Conservation (phyloP, 2,329 filamentous ascomycete species). For the Colletotrichum liriopes region DNA sequence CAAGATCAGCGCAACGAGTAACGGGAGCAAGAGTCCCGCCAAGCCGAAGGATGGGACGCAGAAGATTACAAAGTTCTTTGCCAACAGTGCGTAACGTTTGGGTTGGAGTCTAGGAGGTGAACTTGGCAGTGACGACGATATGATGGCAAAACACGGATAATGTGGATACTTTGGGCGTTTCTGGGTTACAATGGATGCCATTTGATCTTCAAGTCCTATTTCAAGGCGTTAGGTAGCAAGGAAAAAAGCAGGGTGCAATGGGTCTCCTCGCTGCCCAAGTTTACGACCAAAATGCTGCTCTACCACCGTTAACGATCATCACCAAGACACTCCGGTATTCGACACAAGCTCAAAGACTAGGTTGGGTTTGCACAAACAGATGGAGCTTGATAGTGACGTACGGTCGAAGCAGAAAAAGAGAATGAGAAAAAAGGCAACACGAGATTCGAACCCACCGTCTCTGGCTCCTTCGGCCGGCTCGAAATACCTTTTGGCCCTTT, state of each 20-base stretch:
- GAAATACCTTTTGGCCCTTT: not conserved
- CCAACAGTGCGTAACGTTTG: conserved; percentile 56
- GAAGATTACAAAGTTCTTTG: conserved; percentile 66
- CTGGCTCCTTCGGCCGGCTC: not conserved
- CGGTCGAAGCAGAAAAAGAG: not conserved
- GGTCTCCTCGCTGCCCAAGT: not conserved
- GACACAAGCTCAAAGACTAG: not conserved
- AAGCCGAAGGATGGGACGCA: conserved; percentile 55
- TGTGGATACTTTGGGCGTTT: not conserved
- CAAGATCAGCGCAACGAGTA: conserved; percentile 61
- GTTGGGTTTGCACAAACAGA: not conserved
- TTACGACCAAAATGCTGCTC: not conserved
- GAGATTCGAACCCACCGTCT: not conserved
- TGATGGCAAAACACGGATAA: not conserved
- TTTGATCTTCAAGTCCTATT: not conserved
- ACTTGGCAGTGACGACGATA: not conserved
- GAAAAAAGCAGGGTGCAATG: not conserved
- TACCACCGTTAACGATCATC: not conserved
- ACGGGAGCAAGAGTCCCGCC: conserved; percentile 53
- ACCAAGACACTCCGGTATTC: not conserved
- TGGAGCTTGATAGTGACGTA: not conserved
- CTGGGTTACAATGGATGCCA: not conserved
- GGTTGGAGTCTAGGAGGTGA: not conserved
- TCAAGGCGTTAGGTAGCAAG: not conserved
- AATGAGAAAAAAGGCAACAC: not conserved